Base-by-base conservation (phyloP, 495 filamentous ascomycete genomes). In the Aspergillus wentii region DNA sequence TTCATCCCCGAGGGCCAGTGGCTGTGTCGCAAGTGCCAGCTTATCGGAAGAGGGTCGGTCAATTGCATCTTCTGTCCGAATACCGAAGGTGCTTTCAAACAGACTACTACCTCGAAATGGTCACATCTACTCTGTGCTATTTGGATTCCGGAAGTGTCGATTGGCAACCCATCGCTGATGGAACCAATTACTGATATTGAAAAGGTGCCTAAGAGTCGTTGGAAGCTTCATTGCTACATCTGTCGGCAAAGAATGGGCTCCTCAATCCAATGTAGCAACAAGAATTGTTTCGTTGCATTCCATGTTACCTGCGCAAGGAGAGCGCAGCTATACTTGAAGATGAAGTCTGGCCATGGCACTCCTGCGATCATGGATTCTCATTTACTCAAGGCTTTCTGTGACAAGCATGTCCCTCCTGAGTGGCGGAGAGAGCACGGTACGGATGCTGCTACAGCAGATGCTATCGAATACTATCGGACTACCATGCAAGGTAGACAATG, bases 61-160 rank as follows among this genome's bases (percentile, higher is more conserved):
- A 92, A 90, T 17, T 99, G 92, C 68, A 95, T 97, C 38, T 96
- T 99, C 62, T 99, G 92, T 49, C 92, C 92, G 0, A 97, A 97
- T 58, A 91, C 82, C 1, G 92, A 97, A 54, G 92, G 92, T 17
- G 92, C 92, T 9, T 99, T 99, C 71, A 99, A 99, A 57, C 92
- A 95, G 58, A 97, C 92, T 0, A 95, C 87, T 39, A 82, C 84
- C 1, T 91, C 85, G 0, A 88, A 89, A 64, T 99, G 92, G 92
- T 85, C 91, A 10, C 92, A 99, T 73, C 67, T 99, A 2, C 76
- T 99, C 8, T 99, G 92, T 54, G 88, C 92, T 18, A 87, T 97
- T 57, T 99, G 92, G 92, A 96, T 99, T 51, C 91, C 94, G 3
- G 92, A 99, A 61, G 86, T 97, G 8, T 85, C 84, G 6, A 74